Base-by-base conservation (phyloP, 768 basidiomycete species). In the Termitomyces sp. region DNA sequence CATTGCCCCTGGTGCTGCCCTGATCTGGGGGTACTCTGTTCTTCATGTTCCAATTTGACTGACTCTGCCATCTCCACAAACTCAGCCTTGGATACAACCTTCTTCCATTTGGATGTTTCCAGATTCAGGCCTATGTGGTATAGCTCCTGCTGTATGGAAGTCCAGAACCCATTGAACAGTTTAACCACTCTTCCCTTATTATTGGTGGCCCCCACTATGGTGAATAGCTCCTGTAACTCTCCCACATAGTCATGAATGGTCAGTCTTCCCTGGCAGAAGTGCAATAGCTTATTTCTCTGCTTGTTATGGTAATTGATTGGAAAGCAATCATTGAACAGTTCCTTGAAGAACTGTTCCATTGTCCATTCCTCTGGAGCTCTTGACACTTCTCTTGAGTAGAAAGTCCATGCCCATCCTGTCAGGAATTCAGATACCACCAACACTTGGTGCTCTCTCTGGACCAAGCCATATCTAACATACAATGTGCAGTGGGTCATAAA, bases 231-330 rank as follows among this genome's bases (percentile, higher is more conserved):
- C 5, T 37, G 35, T 3, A 37, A 5, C 35, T 37, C 35, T 3
- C 12, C 3, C 11, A 37, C n/a, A n/a, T 14, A 37, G 14, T 37
- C 11, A 12, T 5, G 11, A 11, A 75, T 70, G 1, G 61, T 54
- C 5, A 60, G 57, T 17, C 62, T 45, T 1, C 60, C 60, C 47
- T 76, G 74, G 1, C 44, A 31, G 15, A 54, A 61, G 0, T 56
- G 28, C 0, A 61, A 37, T 8, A 75, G 57, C 33, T 63, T 62
- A 1, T 64, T 50, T 0, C 61, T 55, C 58, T 73, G 71, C 14
- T 71, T 59, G 1, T 59, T 48, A 0, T 57, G 17, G 7, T 40
- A 41, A 41, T 41, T 19, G 0, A 41, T 41, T 3, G n/a, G 40
- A 9, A 41, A 41, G 21, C 45, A 49, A n/a, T 55, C 11, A 41